These are phyloP conservation scores for Pisolithus albus DNA, from an alignment of 768 basidiomycete species.

Conservation along the genomic window DNA sequence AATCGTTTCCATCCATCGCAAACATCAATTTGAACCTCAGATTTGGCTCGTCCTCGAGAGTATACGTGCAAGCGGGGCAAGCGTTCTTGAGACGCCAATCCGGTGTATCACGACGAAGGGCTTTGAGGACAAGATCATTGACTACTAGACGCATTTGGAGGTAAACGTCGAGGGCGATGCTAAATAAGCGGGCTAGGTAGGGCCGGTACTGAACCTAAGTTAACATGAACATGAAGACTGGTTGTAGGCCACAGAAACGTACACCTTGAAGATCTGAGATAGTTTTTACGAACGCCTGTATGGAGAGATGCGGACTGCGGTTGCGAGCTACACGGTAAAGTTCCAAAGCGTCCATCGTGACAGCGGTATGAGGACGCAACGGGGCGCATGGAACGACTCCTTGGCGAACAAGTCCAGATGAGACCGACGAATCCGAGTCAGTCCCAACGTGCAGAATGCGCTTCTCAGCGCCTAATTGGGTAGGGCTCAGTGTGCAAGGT, in stretches of 20 bases:
- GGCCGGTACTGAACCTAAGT: not conserved
- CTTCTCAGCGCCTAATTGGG: too few species aligned
- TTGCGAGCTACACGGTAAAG: slow-evolving; percentile 7
- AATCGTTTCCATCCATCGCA: slow-evolving; percentile 9
- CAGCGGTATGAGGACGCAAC: too few species aligned
- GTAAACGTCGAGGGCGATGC: slow-evolving; percentile 32
- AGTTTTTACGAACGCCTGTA: slow-evolving; percentile 21
- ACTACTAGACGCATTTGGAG: slow-evolving; percentile 20
- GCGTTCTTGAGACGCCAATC: slow-evolving; percentile 29
- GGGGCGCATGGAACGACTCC: too few species aligned
- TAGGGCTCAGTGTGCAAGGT: too few species aligned
- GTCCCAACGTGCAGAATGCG: too few species aligned
- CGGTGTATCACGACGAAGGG: slow-evolving; percentile 20
- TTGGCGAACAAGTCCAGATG: not conserved
- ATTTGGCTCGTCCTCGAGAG: not conserved
- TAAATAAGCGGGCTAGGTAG: not conserved
- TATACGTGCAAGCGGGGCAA: slow-evolving; percentile 33
- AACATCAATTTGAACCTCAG: slow-evolving; percentile 14
- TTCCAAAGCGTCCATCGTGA: too few species aligned
- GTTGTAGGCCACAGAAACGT: not conserved
- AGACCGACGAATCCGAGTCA: not conserved
- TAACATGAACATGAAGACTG: not conserved
- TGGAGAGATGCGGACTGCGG: slow-evolving; percentile 16
- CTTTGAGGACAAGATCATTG: slow-evolving; percentile 12
- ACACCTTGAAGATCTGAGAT: slow-evolving; percentile 21